Base-by-base conservation (phyloP, 352 stramenopile species). In the Phytophthora litchii region DNA sequence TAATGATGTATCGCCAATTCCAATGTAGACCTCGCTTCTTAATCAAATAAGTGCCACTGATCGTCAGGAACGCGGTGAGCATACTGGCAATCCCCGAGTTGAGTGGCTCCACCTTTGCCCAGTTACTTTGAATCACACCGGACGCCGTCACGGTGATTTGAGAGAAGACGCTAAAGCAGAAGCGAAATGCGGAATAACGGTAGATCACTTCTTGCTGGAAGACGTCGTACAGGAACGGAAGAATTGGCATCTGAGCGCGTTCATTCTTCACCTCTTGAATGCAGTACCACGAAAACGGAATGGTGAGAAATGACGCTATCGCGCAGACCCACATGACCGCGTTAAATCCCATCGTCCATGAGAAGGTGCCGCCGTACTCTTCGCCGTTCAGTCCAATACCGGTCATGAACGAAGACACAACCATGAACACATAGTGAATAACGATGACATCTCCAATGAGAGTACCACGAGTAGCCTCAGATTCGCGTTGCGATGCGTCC, bases 71-170 rank as follows among this genome's bases (percentile, higher is more conserved):
- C 9, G 58, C 57, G 0, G 67, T 56, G 25, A 83, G 54, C 52
- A 88, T 83, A 29, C 51, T 70, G 7, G 74, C 68, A 40, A 88
- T 75, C 3, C 62, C 64, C 16, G 68, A 64, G 63, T 87, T 90
- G 34, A 90, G 46, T 4, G 76, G 76, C 60, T 80, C 63, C 40
- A 89, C 81, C 2, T 69, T 62, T 0, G 74, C 79, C 78, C 74
- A 91, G 21, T 56, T 50, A 32, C 64, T 76, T 63, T 82, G 54
- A 34, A 88, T 84, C 8, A 73, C 62, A 13, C 59, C 77, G 14
- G 58, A 63, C 2, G 79, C 50, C 23, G 23, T 27, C 23, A 27
- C 23, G 5, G 23, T 27, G 23, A 27, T 27, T 27, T 27, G 23
- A 27, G 23, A 27, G 23, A 27, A 27, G 23, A 27, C 23, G 5